Base-by-base conservation (phyloP, 192 early-diverging fungal species). In the Martensiomyces pterosporus region DNA sequence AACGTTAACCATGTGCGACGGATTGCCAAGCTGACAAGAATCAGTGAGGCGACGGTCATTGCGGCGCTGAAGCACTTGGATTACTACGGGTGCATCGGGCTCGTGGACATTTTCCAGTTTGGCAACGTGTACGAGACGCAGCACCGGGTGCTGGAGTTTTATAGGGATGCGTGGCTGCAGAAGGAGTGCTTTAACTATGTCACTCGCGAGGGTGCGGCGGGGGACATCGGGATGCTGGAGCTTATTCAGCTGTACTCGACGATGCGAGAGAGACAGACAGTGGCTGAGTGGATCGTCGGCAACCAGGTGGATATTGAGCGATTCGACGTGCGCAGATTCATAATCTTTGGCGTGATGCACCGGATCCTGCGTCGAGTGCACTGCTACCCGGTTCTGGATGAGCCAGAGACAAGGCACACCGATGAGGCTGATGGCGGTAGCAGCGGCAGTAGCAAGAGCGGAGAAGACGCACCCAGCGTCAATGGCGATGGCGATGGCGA, bases 61-160 rank as follows among this genome's bases (percentile, higher is more conserved):
- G 60, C 85, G 46, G 87, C 90, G 29, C 83, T 99, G 34, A 82
- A 91, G 47, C 97, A 99, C 57, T 55, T 99, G 24, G 58, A 94
- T 73, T 95, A 88, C 65, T 97, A 91, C 62, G 93, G 93, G 6
- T 94, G 91, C 51, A 86, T 96, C 21, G 82, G 80, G 24, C 57
- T 97, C 67, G 82, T 89, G 4, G 93, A 97, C 49, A 85, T 99
- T 16, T 97, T 97, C 65, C 90, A 96, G 81, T 99, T 93, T 58
- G 79, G 83, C 50, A 99, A 99, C 55, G 66, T 94, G 0, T 99
- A 99, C 55, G 68, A 72, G 49, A 22, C 48, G 5, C 57, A 57
- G 62, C 40, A 60, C 44, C 64, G 52, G 21, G 24, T 94, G 23
- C 67, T 91, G 35, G 64, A 80, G 13, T 21, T 65, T 24, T 60